Conservation (phyloP, 257 asterid genomes). For the Solanum tarapatanum region DNA sequence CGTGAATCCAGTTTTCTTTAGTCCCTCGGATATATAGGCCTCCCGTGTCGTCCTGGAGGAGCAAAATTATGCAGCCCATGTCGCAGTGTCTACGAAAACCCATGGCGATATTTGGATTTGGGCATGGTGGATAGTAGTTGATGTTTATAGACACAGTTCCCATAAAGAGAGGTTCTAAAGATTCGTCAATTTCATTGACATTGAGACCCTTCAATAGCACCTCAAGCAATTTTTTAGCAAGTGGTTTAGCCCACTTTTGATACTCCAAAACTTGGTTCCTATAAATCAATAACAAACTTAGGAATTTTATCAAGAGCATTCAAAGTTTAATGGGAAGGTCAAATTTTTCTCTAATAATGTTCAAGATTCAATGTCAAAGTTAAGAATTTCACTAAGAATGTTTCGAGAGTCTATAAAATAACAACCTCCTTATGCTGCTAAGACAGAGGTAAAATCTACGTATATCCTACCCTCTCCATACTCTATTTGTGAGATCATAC, state of each 20-base stretch:
- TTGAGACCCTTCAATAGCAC: constrained; percentile 28
- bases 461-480: neutral
- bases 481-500: neutral
- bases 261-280: constrained; percentile 38
- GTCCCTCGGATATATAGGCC: constrained; percentile 35
- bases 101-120: constrained; percentile 30
- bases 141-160: constrained; percentile 18
- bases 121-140: constrained; percentile 37
- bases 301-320: accelerated
- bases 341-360: no score
- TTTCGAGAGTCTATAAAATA: no score
- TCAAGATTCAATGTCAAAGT: no score
- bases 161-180: constrained; percentile 29
- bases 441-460: no score
- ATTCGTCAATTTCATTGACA: constrained; percentile 21
- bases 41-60: constrained; percentile 50
- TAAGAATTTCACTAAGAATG: no score
- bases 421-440: no score
- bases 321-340: neutral
- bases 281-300: neutral
- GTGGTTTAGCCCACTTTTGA: constrained; percentile 25
- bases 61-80: constrained; percentile 28
- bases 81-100: constrained; percentile 45
- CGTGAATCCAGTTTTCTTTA: constrained; percentile 28
- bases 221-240: constrained; percentile 19